Base-by-base conservation (phyloP, 192 early-diverging fungal genomes). In the Entomortierella chlamydospora region DNA sequence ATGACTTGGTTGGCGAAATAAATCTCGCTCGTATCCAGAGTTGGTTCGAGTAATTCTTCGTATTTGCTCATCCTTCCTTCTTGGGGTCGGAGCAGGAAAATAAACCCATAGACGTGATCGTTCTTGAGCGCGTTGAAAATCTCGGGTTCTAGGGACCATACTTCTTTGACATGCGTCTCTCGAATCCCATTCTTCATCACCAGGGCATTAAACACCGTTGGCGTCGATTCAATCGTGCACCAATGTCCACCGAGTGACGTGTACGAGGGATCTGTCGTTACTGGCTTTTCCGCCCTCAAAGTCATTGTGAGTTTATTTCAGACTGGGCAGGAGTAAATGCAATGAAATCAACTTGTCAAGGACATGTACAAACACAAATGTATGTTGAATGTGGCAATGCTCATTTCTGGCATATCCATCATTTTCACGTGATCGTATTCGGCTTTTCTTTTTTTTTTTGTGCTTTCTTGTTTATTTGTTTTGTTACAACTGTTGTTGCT, bases 1-100 rank as follows among this genome's bases (percentile, higher is more conserved):
- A 66, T 66, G 12, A 66, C 64, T n/a, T 66, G 41, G 25, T 66
- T 39, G 4, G 64, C 64, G 26, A 66, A 66, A 39, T 56, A 66
- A 29, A 66, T 9, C 8, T 47, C 13, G 1, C 39, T 29, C 23
- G 29, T 43, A 9, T 62, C 60, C n/a, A n/a, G n/a, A 49, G 60
- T 18, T 42, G 41, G 42, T 47, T 62, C 23, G 0, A 22, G 12
- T 9, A 47, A 23, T 26, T 37, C 26, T 23, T 53, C 52, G 1
- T 54, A 34, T 26, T 54, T 66, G 4, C n/a, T 37, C 17, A 55
- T 25, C 2, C 51, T 30, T 10, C 34, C n/a, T 9, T 15, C 39
- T 51, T 43, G 52, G 0, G 64, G 52, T 11, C 52, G 28, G 17
- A 66, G 33, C 37, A 66, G 39, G 17, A 66, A 55, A 4, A 66